These are phyloP conservation scores for Eimeria necatrix DNA, from an alignment of 169 alveolate species.

Conservation along the genomic window DNA sequence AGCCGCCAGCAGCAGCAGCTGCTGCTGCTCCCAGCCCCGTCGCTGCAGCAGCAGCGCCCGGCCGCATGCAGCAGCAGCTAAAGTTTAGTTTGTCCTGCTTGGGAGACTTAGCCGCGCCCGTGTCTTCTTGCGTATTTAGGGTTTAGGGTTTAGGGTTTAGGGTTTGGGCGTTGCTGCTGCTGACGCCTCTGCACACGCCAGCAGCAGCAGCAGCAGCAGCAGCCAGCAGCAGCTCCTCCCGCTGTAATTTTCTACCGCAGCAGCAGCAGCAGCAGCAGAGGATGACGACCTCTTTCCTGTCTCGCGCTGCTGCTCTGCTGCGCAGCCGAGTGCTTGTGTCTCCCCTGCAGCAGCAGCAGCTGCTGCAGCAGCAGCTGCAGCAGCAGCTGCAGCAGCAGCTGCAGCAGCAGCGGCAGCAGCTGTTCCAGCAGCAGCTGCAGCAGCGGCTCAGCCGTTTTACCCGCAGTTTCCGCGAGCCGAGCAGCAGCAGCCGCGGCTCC, in stretches of 20 bases:
- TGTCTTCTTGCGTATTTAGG: too few relatives aligned
- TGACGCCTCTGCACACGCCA: neutral
- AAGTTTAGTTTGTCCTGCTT: too few relatives aligned
- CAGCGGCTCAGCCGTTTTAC: neutral
- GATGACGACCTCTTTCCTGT: neutral
- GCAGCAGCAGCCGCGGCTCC: too few relatives aligned
- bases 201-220: conserved; percentile 24
- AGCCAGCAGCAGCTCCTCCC: neutral
- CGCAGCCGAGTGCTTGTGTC: neutral
- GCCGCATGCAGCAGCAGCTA: too few relatives aligned
- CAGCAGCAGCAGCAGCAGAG: conserved; percentile 5
- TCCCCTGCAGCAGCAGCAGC: neutral
- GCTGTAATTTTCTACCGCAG: neutral
- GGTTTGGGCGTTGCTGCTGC: conserved; percentile 17
- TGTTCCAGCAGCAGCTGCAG: neutral
- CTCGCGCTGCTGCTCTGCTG: conserved; percentile 14
- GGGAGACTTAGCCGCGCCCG: too few relatives aligned
- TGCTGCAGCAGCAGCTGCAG: neutral
- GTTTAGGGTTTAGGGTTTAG: conserved; percentile 44
- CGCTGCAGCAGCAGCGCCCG: too few relatives aligned
- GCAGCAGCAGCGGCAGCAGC: too few relatives aligned
- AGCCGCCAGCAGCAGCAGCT: neutral
- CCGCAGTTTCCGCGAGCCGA: too few relatives aligned
- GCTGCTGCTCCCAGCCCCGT: neutral
- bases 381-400: too few relatives aligned